A percentile compares a stretch with the other conserved stretches of the same genome.
phyloP scores from a whole-genome alignment of 73 alveolate species.

The Paramecium primaurelia region DNA sequence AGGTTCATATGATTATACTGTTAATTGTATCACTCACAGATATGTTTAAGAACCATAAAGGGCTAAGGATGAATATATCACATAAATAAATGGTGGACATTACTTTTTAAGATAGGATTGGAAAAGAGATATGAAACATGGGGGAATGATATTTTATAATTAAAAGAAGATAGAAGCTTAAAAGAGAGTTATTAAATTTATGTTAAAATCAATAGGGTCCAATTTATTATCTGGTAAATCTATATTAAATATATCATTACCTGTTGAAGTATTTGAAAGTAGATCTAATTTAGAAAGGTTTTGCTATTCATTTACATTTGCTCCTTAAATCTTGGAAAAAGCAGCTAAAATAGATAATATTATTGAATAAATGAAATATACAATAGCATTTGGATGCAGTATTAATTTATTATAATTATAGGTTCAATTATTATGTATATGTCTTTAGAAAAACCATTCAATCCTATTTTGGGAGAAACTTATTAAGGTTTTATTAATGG shows the following conservation, averaged over 20 bases:
- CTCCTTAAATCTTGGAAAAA: slow-evolving; percentile 68
- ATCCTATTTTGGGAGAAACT: slow-evolving; percentile 91
- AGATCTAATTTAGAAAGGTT: slow-evolving; percentile 74
- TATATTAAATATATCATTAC: slow-evolving; percentile 75
- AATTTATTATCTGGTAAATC: slow-evolving; percentile 76
- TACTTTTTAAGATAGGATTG: slow-evolving; percentile 56
- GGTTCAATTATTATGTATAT: slow-evolving; percentile 62
- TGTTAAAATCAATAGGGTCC: slow-evolving; percentile 72
- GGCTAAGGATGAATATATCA: not conserved
- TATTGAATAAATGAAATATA: slow-evolving; percentile 67
- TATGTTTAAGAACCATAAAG: not conserved
- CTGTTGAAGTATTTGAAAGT: slow-evolving; percentile 78
- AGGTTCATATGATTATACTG: not conserved
- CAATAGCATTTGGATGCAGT: slow-evolving; percentile 66
- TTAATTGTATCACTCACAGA: not conserved
- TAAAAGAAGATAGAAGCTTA: slow-evolving; percentile 55
- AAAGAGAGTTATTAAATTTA: slow-evolving; percentile 68
- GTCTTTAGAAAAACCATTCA: slow-evolving; percentile 82
- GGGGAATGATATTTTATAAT: slow-evolving; percentile 52
- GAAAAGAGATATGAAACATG: slow-evolving; percentile 53
- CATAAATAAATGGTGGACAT: slow-evolving; percentile 41
- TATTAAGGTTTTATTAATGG: slow-evolving; percentile 75
- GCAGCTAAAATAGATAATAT: slow-evolving; percentile 73
- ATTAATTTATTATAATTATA: slow-evolving; percentile 19
- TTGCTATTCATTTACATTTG: slow-evolving; percentile 63